Evolutionary conservation across 164 flowering plant species (phyloP).

Genomic region (Echeveria elegans): DNA sequence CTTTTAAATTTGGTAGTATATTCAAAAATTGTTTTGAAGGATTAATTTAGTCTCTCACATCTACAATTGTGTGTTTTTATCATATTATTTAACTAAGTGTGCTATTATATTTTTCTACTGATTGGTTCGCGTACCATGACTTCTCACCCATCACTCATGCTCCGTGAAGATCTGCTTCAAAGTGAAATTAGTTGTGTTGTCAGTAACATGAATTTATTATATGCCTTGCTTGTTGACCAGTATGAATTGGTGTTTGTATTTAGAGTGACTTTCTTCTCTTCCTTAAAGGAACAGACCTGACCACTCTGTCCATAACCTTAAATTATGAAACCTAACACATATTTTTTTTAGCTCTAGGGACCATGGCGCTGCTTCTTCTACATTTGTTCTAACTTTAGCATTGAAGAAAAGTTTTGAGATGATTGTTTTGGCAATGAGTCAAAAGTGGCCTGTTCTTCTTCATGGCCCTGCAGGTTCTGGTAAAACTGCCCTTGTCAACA

Average conservation of each 20-base stretch:
- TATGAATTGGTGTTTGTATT: neutral
- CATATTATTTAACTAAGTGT: too few relatives aligned
- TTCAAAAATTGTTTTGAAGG: too few relatives aligned
- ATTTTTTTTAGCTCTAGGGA: slow-evolving; percentile 21
- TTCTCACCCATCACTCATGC: neutral
- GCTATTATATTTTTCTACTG: too few relatives aligned
- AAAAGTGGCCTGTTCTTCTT: slow-evolving; percentile 90
- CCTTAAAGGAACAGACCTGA: neutral
- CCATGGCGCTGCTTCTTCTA: slow-evolving; percentile 15
- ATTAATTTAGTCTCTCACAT: too few relatives aligned
- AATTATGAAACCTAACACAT: neutral
- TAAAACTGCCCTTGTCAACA: slow-evolving; percentile 66
- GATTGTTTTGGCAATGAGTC: slow-evolving; percentile 59
- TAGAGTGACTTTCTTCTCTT: neutral
- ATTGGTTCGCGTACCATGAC: too few relatives aligned
- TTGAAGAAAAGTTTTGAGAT: slow-evolving; percentile 68
- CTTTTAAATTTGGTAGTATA: too few relatives aligned
- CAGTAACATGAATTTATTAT: too few relatives aligned
- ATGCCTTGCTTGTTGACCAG: too few relatives aligned
- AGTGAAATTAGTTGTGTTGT: neutral
- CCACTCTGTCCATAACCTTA: neutral
- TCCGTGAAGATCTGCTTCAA: neutral
- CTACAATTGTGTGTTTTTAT: too few relatives aligned
- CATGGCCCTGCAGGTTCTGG: slow-evolving; percentile 88
- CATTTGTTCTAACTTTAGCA: slow-evolving; percentile 54